Evolutionary conservation across 139 green algal genomes (phyloP), one percentile per base, ranked within the genome.

Genomic region (Gonium pectorale): DNA sequence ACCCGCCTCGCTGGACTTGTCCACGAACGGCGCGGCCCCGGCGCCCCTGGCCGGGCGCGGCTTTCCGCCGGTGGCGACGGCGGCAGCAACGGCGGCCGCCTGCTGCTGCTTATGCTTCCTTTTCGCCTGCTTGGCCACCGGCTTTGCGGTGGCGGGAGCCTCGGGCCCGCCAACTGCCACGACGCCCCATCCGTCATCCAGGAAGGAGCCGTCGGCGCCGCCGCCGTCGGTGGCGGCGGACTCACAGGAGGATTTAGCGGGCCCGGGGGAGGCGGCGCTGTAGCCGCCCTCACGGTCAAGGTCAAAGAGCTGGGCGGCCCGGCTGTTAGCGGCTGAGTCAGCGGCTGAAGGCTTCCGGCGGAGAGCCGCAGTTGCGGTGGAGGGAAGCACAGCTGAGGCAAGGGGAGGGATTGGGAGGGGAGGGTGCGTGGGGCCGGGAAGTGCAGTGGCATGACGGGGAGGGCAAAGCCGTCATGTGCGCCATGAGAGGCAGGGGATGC

Each of bases 251-350:
- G 73, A n/a, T 80, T 17, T 13, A 1, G 37, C 33, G 21, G 63
- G 22, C 27, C 51, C 9, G 27, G 68, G 43, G 31, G 59, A 22
- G 51, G 22, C n/a, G 49, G 44, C 33, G 38, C 73, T 54, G 82
- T 79, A 90, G 11, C 52, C 87, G 43, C 82, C 87, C 46, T 90
- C 86, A 37, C 52, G 66, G 24, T 66, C 31, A n/a, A 90, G 74
- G 26, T 90, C 86, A 33, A 83, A 90, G n/a, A 90, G 56, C 56
- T 79, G 74, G 17, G 56, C 35, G 15, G 86, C 71, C 19, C 86
- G 86, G 11, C 17, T 69, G 73, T 41, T 68, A 31, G 17, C 8
- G 5, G 6, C 24, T 1, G 9, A 1, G 60, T 26, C 52, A 24
- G 15, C n/a, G 70, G 26, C 19, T 13, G 2, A 6, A 49, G 19